Evolutionary conservation across 2,329 filamentous ascomycete species (phyloP), one percentile per base, ranked within the genome.

Genomic region (Aspergillus aculeatus): DNA sequence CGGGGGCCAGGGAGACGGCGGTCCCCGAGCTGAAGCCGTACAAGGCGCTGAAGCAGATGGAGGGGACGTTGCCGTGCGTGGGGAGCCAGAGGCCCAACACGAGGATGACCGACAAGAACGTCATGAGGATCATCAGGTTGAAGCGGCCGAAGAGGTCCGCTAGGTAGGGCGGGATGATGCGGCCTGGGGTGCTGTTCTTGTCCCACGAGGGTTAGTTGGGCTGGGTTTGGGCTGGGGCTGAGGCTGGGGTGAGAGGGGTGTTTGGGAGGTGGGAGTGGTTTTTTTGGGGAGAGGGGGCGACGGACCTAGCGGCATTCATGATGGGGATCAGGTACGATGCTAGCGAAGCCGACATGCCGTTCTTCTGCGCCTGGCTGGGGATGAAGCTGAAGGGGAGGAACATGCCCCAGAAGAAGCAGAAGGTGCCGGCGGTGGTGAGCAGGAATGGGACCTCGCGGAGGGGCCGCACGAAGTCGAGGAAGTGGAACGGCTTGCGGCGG

Each of bases 1-100:
- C 82, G 0, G 89, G 86, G 0, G 80, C 79, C 19, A 91, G 76
- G 0, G 84, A 84, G 38, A 89, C 83, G 66, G 87, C 89, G 2
- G 84, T 84, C 12, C 89, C 89, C 0, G 85, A 87, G 14, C 82
- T 82, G 70, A 91, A 90, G 19, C 89, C 89, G 65, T 89, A 92
- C 6, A 90, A 73, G n/a, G 83, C 79, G 12, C 83, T 81, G 71
- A 90, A 91, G 38, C 86, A 79, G 53, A 91, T 81, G 59, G 88
- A 84, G 1, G 84, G 81, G 0, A 82, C 81, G 10, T 86, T 83
- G 41, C 78, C 78, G 3, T 75, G 77, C 11, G 78, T 80, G 1
- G 82, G 81, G 4, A 86, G 74, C 85, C 85, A 84, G 2, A 89
- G 71, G 29, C 79, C 82, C 0, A 87, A 71, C 6, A 62, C 61